Base-by-base conservation (phyloP, 306 rosid genomes). In the Fragaria ananassa region DNA sequence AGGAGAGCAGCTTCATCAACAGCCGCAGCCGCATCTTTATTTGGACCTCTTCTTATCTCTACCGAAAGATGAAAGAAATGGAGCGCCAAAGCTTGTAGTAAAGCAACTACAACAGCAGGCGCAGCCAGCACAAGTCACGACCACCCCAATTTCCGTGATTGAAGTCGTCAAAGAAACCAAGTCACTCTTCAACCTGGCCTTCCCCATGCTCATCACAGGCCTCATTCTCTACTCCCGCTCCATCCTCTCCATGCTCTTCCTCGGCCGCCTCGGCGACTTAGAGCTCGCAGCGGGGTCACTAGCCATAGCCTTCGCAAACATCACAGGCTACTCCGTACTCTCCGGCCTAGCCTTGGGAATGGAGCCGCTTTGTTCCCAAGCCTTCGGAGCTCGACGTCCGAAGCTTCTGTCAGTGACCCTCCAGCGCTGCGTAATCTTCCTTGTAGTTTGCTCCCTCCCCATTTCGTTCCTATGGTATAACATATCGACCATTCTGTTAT, bases 341-440 rank as follows among this genome's bases (percentile, higher is more conserved):
- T 88, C 97, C 0, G 99, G 99, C 1, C 74, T 95, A 0, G 88
- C 99, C 58, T 71, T 92, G 0, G 99, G 99, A 1, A 92, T 95
- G 99, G 97, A 92, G 70, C 97, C 99, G 0, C 92, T 95, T 2
- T 95, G 99, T 10, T 90, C 97, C 2, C 99, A 95, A 72, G 97
- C 97, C 83, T 95, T 89, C 74, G 97, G 99, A 2, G 99, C 99
- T 0, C 87, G 87, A 6, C 96, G 91, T 3, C 96, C 92, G 0
- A 90, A 89, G 23, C 90, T 90, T 23, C 87, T 95, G 2, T 92
- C 96, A 4, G 11, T 86, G 1, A 92, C 99, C 14, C 97, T 95
- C 61, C 99, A 92, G n/a, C 92, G 97, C 11, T 73, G 86, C 2
- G 83, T 92, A 34, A 68, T 95, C 19, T 95, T 95, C 71, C 96